phyloP scores from a whole-genome alignment of 495 filamentous ascomycete species.

The Aspergillus sparsus region DNA sequence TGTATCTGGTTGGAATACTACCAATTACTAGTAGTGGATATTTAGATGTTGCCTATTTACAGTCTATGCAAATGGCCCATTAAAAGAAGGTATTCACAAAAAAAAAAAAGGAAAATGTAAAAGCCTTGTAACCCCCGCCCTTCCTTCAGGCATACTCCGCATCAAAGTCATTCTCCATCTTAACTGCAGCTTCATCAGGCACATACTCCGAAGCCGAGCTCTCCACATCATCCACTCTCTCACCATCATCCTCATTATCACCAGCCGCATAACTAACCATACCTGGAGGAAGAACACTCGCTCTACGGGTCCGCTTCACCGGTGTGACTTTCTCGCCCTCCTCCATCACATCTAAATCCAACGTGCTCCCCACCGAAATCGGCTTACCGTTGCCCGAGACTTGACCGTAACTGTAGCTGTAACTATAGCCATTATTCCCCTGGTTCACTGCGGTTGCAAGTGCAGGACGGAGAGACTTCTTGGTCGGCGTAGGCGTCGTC shows the following conservation, averaged over 20 bases:
- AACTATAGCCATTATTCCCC: not conserved
- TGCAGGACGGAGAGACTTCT: conserved; percentile 6
- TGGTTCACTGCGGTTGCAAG: conserved; percentile 5
- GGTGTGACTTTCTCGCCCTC: not conserved
- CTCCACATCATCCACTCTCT: conserved; percentile 9
- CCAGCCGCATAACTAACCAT: conserved; percentile 14
- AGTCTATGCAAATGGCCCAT: no score
- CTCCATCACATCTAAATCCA: not conserved
- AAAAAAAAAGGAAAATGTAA: not conserved
- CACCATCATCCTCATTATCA: conserved; percentile 19
- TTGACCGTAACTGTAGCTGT: no score
- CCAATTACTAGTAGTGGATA: no score
- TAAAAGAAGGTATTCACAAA: no score
- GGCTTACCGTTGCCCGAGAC: no score
- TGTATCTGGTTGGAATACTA: no score
- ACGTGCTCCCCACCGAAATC: not conserved
- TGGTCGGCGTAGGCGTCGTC: not conserved
- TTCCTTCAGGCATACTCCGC: not conserved
- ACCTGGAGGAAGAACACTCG: conserved; percentile 14
- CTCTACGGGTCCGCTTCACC: conserved; percentile 19
- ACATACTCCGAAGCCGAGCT: conserved; percentile 24
- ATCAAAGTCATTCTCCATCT: conserved; percentile 9
- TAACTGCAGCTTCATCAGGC: conserved; percentile 17
- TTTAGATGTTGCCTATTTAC: no score
- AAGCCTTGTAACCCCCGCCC: not conserved